Conservation (phyloP, 257 asterid species). For the Penstemon newberryi region DNA sequence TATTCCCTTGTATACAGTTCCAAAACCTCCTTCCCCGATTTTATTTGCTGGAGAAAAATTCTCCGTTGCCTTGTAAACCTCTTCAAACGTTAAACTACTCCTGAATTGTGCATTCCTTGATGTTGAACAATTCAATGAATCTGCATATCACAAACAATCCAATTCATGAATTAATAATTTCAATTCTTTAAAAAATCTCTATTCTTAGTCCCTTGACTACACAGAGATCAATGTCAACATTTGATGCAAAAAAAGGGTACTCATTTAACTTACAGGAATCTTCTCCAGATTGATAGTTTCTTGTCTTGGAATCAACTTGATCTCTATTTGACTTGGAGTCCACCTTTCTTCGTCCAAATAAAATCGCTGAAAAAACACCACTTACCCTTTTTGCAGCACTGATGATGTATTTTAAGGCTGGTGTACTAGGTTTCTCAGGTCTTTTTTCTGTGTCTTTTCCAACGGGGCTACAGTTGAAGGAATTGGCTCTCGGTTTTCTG, state of each 20-base stretch:
- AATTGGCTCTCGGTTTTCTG: conserved; percentile 31
- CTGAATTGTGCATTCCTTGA: conserved; percentile 26
- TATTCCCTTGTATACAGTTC: conserved; percentile 54
- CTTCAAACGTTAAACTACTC: conserved; percentile 38
- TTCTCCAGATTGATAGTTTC: conserved; percentile 25
- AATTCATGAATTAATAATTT: neutral
- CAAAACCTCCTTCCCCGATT: conserved; percentile 65
- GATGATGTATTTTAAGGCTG: conserved; percentile 33
- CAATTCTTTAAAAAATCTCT: neutral
- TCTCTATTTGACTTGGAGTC: conserved; percentile 26
- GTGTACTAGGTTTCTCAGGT: conserved; percentile 24
- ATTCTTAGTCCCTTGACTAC: neutral
- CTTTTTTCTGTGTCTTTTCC: neutral
- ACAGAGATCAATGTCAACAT: neutral
- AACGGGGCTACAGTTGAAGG: neutral
- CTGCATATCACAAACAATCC: conserved; percentile 30
- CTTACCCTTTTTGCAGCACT: conserved; percentile 36
- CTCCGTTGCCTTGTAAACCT: conserved; percentile 48
- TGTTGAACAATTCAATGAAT: conserved; percentile 32
- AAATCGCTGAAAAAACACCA: conserved; percentile 32
- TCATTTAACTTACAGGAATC: conserved; percentile 42
- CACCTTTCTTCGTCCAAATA: conserved; percentile 35
- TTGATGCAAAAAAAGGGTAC: neutral
- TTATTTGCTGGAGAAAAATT: conserved; percentile 53
- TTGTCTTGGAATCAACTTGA: conserved; percentile 20